Evolutionary conservation across 2,329 filamentous ascomycete species (phyloP).

Genomic region (Allantophomopsis lycopodina): DNA sequence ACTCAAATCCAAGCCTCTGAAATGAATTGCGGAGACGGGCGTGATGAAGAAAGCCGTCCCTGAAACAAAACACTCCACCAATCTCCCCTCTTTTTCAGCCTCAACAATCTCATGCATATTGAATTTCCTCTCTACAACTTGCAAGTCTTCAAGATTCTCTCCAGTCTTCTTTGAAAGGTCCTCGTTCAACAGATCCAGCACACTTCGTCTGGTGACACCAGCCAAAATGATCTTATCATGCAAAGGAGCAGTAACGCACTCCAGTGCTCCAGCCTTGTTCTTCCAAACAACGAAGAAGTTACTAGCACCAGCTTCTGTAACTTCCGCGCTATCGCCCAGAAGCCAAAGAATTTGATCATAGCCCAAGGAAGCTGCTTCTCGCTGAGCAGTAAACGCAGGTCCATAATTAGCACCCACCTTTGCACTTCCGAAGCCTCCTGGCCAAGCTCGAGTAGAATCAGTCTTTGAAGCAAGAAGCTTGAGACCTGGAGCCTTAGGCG

Average conservation of each 20-base stretch:
- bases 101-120: slow-evolving; percentile 66
- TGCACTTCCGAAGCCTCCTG: slow-evolving; percentile 81
- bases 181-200: slow-evolving; percentile 57
- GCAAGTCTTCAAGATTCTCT: slow-evolving; percentile 30
- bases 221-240: slow-evolving; percentile 71
- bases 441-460: slow-evolving; percentile 83
- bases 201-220: slow-evolving; percentile 73
- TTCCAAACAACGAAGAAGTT: slow-evolving; percentile 87
- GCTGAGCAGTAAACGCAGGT: slow-evolving; percentile 65
- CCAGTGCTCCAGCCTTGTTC: slow-evolving; percentile 43
- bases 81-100: slow-evolving; percentile 58
- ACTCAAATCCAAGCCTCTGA: slow-evolving; percentile 47
- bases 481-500: slow-evolving; percentile 42
- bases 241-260: slow-evolving; percentile 74
- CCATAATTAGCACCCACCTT: slow-evolving; percentile 94
- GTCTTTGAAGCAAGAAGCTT: slow-evolving; percentile 66
- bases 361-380: slow-evolving; percentile 57
- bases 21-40: slow-evolving; percentile 54
- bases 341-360: slow-evolving; percentile 93
- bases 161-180: slow-evolving; percentile 32
- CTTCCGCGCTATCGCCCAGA: slow-evolving; percentile 61
- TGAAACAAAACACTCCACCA: slow-evolving; percentile 75
- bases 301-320: slow-evolving; percentile 82
- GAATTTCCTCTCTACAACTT: slow-evolving; percentile 72
- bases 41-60: slow-evolving; percentile 75